Conservation (phyloP, 2,329 filamentous ascomycete species). For the Alternaria sp. region DNA sequence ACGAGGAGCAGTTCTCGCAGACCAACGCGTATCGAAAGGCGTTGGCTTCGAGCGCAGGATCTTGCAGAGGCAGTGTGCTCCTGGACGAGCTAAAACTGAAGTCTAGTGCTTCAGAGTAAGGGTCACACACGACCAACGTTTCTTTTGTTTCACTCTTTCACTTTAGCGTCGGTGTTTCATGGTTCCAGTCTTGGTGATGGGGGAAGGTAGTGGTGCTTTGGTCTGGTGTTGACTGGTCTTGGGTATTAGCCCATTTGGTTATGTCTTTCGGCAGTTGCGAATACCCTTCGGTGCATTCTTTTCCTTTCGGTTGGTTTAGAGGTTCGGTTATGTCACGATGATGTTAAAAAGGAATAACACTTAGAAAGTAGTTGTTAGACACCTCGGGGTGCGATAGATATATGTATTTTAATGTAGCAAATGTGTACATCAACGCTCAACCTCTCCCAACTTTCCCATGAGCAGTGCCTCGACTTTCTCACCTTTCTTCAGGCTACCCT, state of each 20-base stretch:
- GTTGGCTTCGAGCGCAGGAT: constrained; percentile 23
- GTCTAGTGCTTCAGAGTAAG: constrained; percentile 4
- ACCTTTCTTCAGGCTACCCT: constrained; percentile 73
- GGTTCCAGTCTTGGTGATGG: neutral
- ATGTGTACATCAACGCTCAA: constrained; percentile 9
- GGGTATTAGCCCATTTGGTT: neutral
- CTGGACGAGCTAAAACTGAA: constrained; percentile 14
- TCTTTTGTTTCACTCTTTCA: constrained; percentile 5
- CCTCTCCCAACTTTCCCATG: constrained; percentile 61
- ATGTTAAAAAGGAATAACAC: neutral
- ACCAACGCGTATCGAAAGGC: constrained; percentile 39
- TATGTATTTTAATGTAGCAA: neutral
- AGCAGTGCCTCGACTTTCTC: constrained; percentile 78
- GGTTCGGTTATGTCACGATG: neutral
- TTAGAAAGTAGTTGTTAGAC: neutral
- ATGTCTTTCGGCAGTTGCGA: constrained; percentile 1
- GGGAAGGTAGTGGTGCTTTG: neutral
- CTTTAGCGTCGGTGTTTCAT: constrained; percentile 15
- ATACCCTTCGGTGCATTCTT: neutral
- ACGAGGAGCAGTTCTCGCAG: constrained; percentile 43
- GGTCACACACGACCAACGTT: neutral
- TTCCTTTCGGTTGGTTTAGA: neutral
- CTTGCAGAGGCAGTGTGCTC: constrained; percentile 14
- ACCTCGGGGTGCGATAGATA: constrained; percentile 1
- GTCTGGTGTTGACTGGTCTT: constrained; percentile 2